Base-by-base conservation (phyloP, 352 stramenopile species). In the Phytopythium montanum region DNA sequence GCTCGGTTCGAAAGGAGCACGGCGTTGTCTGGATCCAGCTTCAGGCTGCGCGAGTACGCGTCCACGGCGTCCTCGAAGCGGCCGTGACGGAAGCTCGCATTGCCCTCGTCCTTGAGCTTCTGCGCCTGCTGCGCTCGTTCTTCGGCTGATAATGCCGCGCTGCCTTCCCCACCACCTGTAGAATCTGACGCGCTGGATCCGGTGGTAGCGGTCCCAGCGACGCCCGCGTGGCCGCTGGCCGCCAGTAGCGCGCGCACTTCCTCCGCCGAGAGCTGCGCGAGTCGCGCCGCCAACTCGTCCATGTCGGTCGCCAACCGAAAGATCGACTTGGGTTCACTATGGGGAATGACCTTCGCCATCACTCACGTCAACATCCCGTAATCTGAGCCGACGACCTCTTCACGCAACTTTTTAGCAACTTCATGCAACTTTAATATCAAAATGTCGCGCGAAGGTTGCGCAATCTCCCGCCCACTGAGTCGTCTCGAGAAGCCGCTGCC, bases 1-100 rank as follows among this genome's bases (percentile, higher is more conserved):
- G 81, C 81, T 61, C 81, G 70, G 56, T 92, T 92, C n/a, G 79
- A 87, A n/a, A 79, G 69, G 13, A 69, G 75, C 50, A 81, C 49
- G 19, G 73, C 70, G 31, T 82, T 75, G 14, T 18, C 54, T 12
- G 63, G 54, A 29, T 82, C 72, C 21, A 79, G 54, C n/a, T 70
- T 65, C 60, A 88, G 70, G 45, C 75, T 87, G 69, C 58, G 56
- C 21, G 81, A 82, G 62, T 92, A 92, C 10, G 68, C 70, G 19
- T 62, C 38, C 18, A 76, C 59, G 0, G 81, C 81, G 7, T 73
- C 68, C 6, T 68, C 42, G 56, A 72, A 79, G 13, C 60, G 48
- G 21, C 69, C 70, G 12, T 59, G 36, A 16, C 76, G 73, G 50
- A 92, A 92, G 29, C 69, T 60, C 16, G 66, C 70, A 54, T 92